Percentiles rank a stretch among this genome's conserved stretches.
These are phyloP conservation scores for Rubroboletus pulcherrimus DNA, from an alignment of 768 basidiomycete species.

Conservation along the genomic window DNA sequence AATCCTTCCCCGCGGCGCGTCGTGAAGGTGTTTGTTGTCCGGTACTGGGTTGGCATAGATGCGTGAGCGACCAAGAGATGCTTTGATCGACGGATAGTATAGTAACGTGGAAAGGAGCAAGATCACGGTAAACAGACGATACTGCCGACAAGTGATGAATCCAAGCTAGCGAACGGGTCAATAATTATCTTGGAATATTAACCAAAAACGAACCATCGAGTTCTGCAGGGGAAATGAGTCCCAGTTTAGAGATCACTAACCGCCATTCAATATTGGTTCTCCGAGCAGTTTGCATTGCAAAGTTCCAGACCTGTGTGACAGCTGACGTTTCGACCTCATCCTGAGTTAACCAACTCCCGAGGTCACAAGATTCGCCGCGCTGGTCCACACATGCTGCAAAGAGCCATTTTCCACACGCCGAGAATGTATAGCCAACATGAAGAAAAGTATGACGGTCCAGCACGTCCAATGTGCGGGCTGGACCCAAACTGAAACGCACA, in stretches of 20 bases:
- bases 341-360: constrained; percentile 64
- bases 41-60: constrained; percentile 21
- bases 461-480: constrained; percentile 44
- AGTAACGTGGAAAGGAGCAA: constrained; percentile 56
- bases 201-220: constrained; percentile 52
- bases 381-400: constrained; percentile 73
- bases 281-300: constrained; percentile 57
- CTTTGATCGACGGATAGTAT: constrained; percentile 58
- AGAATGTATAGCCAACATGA: constrained; percentile 72
- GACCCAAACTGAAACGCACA: constrained; percentile 40
- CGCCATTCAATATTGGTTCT: constrained; percentile 78
- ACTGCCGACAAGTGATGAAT: constrained; percentile 44
- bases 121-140: constrained; percentile 35
- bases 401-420: constrained; percentile 72
- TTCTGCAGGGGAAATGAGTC: constrained; percentile 55
- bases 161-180: constrained; percentile 54
- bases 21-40: constrained; percentile 26
- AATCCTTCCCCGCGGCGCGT: constrained; percentile 30
- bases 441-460: constrained; percentile 58
- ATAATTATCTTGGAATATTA: not conserved
- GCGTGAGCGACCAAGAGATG: constrained; percentile 57
- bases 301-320: constrained; percentile 66
- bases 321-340: constrained; percentile 44
- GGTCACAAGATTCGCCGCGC: constrained; percentile 69
- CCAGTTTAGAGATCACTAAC: constrained; percentile 67